A percentile compares a stretch with the other conserved stretches of the same genome.
Conservation (phyloP, 73 alveolate genomes). For the Stentor roeselii region DNA sequence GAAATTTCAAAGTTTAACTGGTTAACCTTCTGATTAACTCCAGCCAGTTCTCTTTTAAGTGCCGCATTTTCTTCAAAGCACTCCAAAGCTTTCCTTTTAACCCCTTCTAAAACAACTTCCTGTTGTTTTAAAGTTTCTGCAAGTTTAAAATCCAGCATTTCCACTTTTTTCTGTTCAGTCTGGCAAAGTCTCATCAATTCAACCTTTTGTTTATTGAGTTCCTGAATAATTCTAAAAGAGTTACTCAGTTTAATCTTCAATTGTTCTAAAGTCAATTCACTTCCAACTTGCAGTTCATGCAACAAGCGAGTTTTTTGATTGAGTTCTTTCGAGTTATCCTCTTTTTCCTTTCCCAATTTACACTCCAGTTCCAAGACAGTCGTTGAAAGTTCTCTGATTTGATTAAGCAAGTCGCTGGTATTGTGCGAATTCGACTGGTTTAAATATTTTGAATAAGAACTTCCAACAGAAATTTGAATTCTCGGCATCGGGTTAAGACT, state of each 20-base stretch:
- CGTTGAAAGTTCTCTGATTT: background rate
- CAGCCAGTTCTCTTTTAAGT: background rate
- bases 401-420: background rate
- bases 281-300: background rate
- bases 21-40: no score
- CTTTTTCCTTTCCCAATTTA: background rate
- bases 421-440: background rate
- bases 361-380: background rate
- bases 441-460: background rate
- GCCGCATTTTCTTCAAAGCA: background rate
- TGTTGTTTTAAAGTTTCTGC: background rate
- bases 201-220: background rate
- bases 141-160: background rate
- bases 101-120: background rate
- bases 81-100: background rate
- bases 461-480: background rate
- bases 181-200: background rate
- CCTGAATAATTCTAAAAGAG: background rate
- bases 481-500: background rate
- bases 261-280: background rate
- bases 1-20: background rate
- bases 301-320: background rate
- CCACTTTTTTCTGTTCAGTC: background rate
- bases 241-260: background rate
- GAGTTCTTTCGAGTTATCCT: background rate